Evolutionary conservation across 2,329 filamentous ascomycete species (phyloP), one percentile per base, ranked within the genome.

Genomic region (Cercospora brassicicola): DNA sequence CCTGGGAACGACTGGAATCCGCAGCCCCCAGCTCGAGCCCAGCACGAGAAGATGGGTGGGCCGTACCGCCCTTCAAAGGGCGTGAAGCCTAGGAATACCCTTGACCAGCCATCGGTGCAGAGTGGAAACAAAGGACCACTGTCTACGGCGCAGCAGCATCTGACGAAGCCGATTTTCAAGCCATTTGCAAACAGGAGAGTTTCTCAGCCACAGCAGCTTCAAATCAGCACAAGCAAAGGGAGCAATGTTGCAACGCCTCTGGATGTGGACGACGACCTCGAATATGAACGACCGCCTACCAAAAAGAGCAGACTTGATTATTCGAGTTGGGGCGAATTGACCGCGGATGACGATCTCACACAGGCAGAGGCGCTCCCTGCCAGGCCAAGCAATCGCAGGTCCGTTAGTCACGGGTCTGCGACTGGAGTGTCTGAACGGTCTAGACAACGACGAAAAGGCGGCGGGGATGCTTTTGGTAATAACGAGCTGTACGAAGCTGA

Each of bases 381-480:
- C 8, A 60, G 45, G 13, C 42, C 18, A 20, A 7, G 28, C n/a
- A 56, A 4, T 2, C 15, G 13, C 8, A 39, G 13, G 13, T 60
- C 56, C 8, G 20, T 20, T 26, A 65, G 64, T 57, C 45, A 65
- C 28, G 39, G 31, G 30, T 65, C 64, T 20, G 20, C 33, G 20
- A 18, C 39, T 15, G 64, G 18, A 13, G 8, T 28, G 28, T 65
- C 56, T 30, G 26, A 56, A 1, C 28, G 30, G 56, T 61, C 45
- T 3, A 53, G 10, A 23, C 61, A 55, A 18, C 36, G 13, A 15
- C 13, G 4, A 10, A 61, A 23, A 15, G 28, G 56, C 18, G 55
- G 42, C 13, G 56, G 56, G 3, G 64, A 65, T 28, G 13, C 56
- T n/a, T 65, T 65, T 9, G 64, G 64, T 11, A 65, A 60, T 18